Percentiles rank a stretch among this genome's conserved stretches.
Conservation (phyloP, 768 basidiomycete genomes). For the Russula brevipes region DNA sequence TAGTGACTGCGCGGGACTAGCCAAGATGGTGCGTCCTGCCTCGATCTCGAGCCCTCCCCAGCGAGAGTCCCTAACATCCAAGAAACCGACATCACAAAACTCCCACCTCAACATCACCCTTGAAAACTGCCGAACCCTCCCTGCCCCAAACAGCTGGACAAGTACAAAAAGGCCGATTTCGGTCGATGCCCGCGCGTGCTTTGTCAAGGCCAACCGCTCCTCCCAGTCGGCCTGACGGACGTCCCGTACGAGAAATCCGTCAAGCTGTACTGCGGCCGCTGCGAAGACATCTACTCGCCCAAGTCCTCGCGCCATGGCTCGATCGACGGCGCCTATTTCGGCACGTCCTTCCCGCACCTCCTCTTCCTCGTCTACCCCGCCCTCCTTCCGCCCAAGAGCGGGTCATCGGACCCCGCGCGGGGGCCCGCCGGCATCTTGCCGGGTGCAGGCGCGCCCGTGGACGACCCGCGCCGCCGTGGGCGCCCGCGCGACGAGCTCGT, state of each 20-base stretch:
- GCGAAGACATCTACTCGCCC: constrained; percentile 97
- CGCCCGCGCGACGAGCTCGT: constrained; percentile 43
- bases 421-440: constrained; percentile 28
- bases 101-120: background rate
- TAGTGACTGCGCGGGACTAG: constrained; percentile 86
- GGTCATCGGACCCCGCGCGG: constrained; percentile 40
- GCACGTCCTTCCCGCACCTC: constrained; percentile 95
- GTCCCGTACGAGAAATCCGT: constrained; percentile 98
- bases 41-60: background rate
- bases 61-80: background rate
- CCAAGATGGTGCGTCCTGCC: constrained; percentile 74
- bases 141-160: constrained; percentile 63
- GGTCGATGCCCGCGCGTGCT: constrained; percentile 97
- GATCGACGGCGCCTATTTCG: constrained; percentile 98
- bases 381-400: constrained; percentile 79
- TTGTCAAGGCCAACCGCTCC: constrained; percentile 89
- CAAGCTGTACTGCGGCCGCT: constrained; percentile 96
- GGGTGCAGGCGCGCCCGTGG: constrained; percentile 30
- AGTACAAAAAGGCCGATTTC: constrained; percentile 98
- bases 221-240: constrained; percentile 95
- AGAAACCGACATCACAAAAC: background rate
- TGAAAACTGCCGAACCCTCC: background rate
- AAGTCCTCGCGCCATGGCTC: constrained; percentile 96
- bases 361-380: constrained; percentile 96
- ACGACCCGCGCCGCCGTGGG: constrained; percentile 28